Evolutionary conservation across 179 eudicot genomes (phyloP).

Genomic region (Kewa caespitosa): DNA sequence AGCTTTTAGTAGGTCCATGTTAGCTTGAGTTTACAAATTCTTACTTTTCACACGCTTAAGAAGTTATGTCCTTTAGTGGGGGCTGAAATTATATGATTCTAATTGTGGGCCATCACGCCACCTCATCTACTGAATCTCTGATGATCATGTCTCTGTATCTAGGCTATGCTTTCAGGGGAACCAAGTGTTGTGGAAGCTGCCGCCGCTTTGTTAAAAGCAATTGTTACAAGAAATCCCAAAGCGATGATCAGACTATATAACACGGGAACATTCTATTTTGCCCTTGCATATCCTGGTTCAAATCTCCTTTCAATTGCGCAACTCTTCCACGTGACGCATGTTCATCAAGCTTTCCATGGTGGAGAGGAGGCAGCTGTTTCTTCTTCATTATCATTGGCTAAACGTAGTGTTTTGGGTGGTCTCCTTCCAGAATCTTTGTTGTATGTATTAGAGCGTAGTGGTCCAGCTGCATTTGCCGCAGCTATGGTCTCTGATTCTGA

Average conservation of each 20-base stretch:
- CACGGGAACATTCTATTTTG: constrained; percentile 96
- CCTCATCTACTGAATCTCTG: background rate
- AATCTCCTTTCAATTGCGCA: constrained; percentile 90
- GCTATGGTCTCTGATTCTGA: constrained; percentile 99
- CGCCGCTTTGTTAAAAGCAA: constrained; percentile 86
- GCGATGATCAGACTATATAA: constrained; percentile 92
- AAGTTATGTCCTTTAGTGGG: background rate
- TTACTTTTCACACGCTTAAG: background rate
- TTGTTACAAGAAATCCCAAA: constrained; percentile 94
- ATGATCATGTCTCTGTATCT: constrained; percentile 13
- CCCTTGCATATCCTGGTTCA: constrained; percentile 98
- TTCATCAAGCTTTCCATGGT: constrained; percentile 98
- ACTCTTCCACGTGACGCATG: constrained; percentile 87
- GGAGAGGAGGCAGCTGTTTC: constrained; percentile 99
- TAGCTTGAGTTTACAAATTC: background rate
- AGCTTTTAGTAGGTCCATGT: background rate
- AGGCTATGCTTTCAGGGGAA: constrained; percentile 98
- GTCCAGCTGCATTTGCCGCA: constrained; percentile 94
- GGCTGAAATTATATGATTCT: background rate
- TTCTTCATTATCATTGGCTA: constrained; percentile 93
- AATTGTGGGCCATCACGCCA: background rate
- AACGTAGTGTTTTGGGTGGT: constrained; percentile 97
- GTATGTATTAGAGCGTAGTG: constrained; percentile 94
- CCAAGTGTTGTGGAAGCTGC: constrained; percentile 92
- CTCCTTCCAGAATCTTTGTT: constrained; percentile 94